Evolutionary conservation across 2,329 filamentous ascomycete species (phyloP).

Genomic region (Mariannaea elegans): DNA sequence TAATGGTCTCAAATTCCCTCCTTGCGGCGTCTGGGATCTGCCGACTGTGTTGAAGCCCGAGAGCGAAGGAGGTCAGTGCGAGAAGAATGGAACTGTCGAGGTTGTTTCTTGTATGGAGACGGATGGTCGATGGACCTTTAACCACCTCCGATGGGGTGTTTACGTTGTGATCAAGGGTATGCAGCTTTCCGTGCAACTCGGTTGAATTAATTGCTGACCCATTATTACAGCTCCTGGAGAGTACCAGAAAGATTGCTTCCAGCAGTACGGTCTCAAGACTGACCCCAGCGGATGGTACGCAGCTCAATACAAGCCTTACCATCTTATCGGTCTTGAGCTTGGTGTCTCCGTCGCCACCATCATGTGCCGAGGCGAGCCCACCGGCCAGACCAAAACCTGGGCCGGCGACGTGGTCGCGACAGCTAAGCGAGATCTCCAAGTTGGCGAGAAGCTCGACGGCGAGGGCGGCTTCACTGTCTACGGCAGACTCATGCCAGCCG

Average conservation of each 20-base stretch:
- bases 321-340: slow-evolving; percentile 57
- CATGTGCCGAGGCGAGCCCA: slow-evolving; percentile 56
- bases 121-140: slow-evolving; percentile 51
- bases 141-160: slow-evolving; percentile 53
- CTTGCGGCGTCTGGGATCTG: slow-evolving; percentile 53
- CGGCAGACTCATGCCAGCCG: slow-evolving; percentile 52
- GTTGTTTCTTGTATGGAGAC: slow-evolving; percentile 55
- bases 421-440: slow-evolving; percentile 54
- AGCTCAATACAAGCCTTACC: slow-evolving; percentile 57
- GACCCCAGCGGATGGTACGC: slow-evolving; percentile 51
- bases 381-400: slow-evolving; percentile 54
- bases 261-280: slow-evolving; percentile 55
- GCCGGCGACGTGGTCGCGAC: slow-evolving; percentile 56
- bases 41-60: slow-evolving; percentile 51
- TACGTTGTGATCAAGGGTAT: slow-evolving; percentile 54
- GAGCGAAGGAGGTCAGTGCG: slow-evolving; percentile 51
- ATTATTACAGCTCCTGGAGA: slow-evolving; percentile 41
- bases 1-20: slow-evolving; percentile 53
- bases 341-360: slow-evolving; percentile 54
- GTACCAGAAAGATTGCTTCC: slow-evolving; percentile 54
- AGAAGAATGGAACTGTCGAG: slow-evolving; percentile 53
- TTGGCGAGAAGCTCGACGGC: slow-evolving; percentile 54
- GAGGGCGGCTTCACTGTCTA: slow-evolving; percentile 57
- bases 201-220: background rate
- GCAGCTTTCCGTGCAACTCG: background rate